These are phyloP conservation scores for Klebsormidium nitens DNA, from an alignment of 139 green algal genomes.

Conservation along the genomic window DNA sequence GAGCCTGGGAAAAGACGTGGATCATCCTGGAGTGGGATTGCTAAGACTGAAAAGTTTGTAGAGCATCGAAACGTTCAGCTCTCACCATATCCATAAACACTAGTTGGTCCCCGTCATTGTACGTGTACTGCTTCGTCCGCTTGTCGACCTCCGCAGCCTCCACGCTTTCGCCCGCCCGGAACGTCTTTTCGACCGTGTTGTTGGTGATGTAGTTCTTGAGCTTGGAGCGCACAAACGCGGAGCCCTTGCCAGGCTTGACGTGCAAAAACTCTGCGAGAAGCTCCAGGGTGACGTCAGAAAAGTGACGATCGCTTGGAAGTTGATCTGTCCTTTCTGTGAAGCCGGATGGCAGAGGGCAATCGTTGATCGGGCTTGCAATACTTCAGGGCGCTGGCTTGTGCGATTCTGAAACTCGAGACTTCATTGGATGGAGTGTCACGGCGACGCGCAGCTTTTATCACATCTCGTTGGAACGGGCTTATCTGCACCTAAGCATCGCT, in stretches of 20 bases:
- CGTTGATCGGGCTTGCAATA: not conserved
- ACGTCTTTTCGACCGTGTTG: constrained; percentile 89
- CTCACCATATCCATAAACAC: constrained; percentile 97
- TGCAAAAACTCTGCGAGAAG: constrained; percentile 83
- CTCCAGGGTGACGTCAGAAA: constrained; percentile 18
- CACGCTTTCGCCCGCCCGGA: constrained; percentile 87
- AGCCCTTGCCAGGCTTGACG: constrained; percentile 97
- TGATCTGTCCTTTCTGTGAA: not conserved
- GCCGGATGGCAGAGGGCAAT: too few relatives aligned
- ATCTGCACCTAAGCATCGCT: too few relatives aligned
- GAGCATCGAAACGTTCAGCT: too few relatives aligned
- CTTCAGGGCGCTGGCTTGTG: not conserved
- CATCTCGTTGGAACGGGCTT: too few relatives aligned
- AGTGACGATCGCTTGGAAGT: not conserved
- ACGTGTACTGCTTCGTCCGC: constrained; percentile 12
- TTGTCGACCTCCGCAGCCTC: constrained; percentile 62
- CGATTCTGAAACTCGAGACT: not conserved
- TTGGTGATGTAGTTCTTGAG: constrained; percentile 92
- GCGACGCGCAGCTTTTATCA: too few relatives aligned
- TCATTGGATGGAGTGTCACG: not conserved
- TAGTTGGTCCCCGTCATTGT: constrained; percentile 38
- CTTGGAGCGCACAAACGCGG: constrained; percentile 96
- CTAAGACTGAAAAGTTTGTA: too few relatives aligned
- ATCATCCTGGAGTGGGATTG: too few relatives aligned
- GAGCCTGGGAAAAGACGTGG: too few relatives aligned